Conservation (phyloP, 352 stramenopile genomes). For the Achlya hypogyna region DNA sequence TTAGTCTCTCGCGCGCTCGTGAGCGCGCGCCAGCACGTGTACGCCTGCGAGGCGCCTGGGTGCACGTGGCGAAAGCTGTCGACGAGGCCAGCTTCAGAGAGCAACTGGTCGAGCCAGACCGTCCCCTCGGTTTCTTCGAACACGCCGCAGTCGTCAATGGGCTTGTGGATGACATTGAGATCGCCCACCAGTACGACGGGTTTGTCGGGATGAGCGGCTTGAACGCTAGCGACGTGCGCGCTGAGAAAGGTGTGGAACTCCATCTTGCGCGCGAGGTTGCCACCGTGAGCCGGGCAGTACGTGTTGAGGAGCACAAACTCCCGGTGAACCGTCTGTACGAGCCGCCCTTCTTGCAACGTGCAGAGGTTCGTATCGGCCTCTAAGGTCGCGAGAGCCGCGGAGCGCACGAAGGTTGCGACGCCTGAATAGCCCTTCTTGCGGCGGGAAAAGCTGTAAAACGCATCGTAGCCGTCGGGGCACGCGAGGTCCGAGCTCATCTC, state of each 20-base stretch:
- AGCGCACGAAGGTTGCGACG: constrained; percentile 61
- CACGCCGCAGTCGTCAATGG: constrained; percentile 59
- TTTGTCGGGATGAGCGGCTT: constrained; percentile 36
- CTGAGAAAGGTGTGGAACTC: constrained; percentile 66
- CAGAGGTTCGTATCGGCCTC: constrained; percentile 32
- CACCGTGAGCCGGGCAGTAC: constrained; percentile 71
- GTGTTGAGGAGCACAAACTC: constrained; percentile 86
- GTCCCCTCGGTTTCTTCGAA: constrained; percentile 3
- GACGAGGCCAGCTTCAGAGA: not conserved
- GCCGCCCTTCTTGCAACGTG: constrained; percentile 50
- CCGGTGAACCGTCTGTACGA: constrained; percentile 80
- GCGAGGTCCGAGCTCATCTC: constrained; percentile 73
- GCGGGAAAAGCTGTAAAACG: constrained; percentile 76
- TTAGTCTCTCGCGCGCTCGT: constrained; percentile 83
- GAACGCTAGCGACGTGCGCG: constrained; percentile 34
- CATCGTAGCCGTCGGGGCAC: constrained; percentile 62
- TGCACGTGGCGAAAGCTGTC: constrained; percentile 79
- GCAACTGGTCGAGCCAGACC: constrained; percentile 1
- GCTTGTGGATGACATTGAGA: constrained; percentile 71
- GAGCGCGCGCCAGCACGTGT: constrained; percentile 85
- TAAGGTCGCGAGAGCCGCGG: constrained; percentile 35
- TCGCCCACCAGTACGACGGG: constrained; percentile 69
- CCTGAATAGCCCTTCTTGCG: constrained; percentile 63
- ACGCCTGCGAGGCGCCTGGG: constrained; percentile 58
- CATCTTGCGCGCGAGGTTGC: constrained; percentile 68